Evolutionary conservation across 2,329 filamentous ascomycete species (phyloP).

Genomic region (Pseudogymnoascus sp.): DNA sequence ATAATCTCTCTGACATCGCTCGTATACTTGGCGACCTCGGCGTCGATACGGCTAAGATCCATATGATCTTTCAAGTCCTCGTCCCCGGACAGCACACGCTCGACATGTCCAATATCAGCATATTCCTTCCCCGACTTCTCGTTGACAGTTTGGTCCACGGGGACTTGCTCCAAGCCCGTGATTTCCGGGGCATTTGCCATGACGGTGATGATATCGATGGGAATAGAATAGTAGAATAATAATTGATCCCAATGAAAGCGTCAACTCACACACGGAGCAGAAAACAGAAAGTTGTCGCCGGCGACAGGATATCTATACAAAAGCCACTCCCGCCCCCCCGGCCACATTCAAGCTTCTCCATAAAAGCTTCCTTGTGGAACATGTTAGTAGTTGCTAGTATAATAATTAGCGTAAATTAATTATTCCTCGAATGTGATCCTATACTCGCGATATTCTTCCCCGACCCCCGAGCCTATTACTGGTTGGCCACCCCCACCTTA

Average conservation of each 20-base stretch:
- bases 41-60: conserved; percentile 57
- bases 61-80: conserved; percentile 45
- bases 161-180: background rate
- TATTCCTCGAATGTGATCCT: conserved; percentile 4
- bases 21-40: conserved; percentile 66
- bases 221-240: background rate
- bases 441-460: conserved; percentile 1
- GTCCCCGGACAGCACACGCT: conserved; percentile 39
- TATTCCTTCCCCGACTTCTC: background rate
- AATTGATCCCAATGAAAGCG: background rate
- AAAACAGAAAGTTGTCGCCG: background rate
- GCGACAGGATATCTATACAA: conserved; percentile 1
- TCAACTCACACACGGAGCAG: background rate
- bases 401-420: conserved; percentile 1
- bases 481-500: background rate
- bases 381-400: background rate
- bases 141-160: background rate
- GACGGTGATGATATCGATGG: background rate
- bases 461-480: background rate
- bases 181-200: conserved; percentile 7
- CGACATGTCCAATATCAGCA: conserved; percentile 37
- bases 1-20: conserved; percentile 51
- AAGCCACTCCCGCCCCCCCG: background rate
- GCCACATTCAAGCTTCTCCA: background rate
- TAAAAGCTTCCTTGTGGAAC: conserved; percentile 4